These are phyloP conservation scores for Rhizoclosmatium sp. DNA, from an alignment of 192 early-diverging fungal genomes.

Conservation along the genomic window DNA sequence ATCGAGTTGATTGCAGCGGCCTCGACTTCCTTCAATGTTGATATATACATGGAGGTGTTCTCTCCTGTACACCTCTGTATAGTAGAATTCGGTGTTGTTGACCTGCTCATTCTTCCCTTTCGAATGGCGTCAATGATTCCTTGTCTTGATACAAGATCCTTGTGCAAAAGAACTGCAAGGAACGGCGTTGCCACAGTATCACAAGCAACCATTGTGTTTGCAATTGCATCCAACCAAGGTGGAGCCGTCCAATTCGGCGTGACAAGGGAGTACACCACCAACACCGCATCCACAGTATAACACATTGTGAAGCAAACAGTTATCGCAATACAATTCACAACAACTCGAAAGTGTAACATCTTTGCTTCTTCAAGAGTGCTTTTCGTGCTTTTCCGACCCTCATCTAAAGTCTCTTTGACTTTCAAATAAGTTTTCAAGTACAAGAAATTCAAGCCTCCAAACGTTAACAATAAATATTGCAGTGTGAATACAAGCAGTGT, in stretches of 20 bases:
- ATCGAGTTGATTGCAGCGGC: no score
- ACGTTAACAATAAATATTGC: neutral
- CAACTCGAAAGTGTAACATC: neutral
- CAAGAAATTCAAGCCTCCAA: neutral
- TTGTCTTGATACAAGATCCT: no score
- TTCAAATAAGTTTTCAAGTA: neutral
- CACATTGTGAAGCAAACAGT: neutral
- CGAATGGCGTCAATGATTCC: no score
- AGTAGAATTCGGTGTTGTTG: no score
- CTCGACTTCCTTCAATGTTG: no score
- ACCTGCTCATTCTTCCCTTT: no score
- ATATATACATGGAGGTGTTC: no score
- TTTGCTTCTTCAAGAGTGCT: neutral
- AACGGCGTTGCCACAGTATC: conserved; percentile 3
- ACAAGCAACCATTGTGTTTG: neutral
- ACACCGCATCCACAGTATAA: neutral
- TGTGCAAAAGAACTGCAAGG: neutral
- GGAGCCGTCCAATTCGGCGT: neutral
- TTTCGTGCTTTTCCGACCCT: neutral
- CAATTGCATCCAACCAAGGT: neutral
- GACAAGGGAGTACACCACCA: neutral
- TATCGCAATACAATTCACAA: neutral
- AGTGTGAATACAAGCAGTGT: neutral
- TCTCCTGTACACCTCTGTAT: no score
- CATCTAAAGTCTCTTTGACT: neutral